phyloP scores from a whole-genome alignment of 2,329 filamentous ascomycete species.

The Bipolaris bicolor region DNA sequence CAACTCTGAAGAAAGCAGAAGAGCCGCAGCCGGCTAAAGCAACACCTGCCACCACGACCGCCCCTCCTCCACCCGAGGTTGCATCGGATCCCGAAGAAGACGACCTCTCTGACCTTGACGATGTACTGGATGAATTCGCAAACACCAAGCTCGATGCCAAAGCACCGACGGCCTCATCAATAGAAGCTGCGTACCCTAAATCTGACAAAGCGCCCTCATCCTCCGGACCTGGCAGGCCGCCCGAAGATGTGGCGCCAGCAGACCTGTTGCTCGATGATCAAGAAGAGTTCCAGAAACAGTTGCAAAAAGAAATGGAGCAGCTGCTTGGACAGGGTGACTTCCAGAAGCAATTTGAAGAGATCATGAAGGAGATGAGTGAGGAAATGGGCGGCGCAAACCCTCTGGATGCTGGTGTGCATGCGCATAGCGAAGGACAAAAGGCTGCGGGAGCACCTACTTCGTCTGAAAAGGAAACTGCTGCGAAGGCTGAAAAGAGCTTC shows the following conservation, averaged over 20 bases:
- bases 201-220: conserved; percentile 45
- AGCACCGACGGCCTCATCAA: conserved; percentile 36
- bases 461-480: conserved; percentile 22
- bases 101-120: conserved; percentile 89
- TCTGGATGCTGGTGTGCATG: conserved; percentile 23
- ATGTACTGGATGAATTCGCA: conserved; percentile 92
- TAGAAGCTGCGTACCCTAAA: conserved; percentile 40
- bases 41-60: conserved; percentile 14
- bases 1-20: conserved; percentile 23
- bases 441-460: conserved; percentile 3
- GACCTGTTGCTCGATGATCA: conserved; percentile 41
- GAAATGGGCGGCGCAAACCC: conserved; percentile 34
- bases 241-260: conserved; percentile 37
- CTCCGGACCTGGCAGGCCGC: conserved; percentile 50
- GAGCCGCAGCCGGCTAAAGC: conserved; percentile 22
- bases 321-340: conserved; percentile 77
- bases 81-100: conserved; percentile 92
- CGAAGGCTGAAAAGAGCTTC: conserved; percentile 70
- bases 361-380: conserved; percentile 72
- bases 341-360: conserved; percentile 77
- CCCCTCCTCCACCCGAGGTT: conserved; percentile 38
- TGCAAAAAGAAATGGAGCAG: conserved; percentile 90
- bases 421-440: conserved; percentile 29
- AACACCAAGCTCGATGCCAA: conserved; percentile 64
- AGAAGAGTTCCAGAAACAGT: conserved; percentile 82